These are phyloP conservation scores for Yarrowia porcina DNA, from an alignment of 805 yeast species.

Conservation along the genomic window DNA sequence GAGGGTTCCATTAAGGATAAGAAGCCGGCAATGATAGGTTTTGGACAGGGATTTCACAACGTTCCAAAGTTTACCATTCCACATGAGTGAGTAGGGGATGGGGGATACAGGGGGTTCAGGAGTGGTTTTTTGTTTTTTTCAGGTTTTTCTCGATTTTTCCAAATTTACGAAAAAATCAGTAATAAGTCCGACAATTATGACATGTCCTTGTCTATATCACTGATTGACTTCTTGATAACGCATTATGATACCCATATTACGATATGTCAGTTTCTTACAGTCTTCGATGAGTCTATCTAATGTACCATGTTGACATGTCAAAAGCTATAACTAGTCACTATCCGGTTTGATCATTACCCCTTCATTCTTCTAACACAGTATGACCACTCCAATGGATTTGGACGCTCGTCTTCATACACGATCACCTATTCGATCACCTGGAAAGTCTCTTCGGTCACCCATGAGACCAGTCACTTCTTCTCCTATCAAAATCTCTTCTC, in stretches of 20 bases:
- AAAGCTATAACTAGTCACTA: no score
- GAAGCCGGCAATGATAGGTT: neutral
- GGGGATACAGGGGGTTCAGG: neutral
- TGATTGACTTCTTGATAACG: no score
- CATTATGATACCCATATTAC: no score
- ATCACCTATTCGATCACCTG: constrained; percentile 2
- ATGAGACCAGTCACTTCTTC: constrained; percentile 1
- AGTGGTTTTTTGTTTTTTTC: neutral
- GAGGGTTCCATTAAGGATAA: neutral
- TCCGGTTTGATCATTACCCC: no score
- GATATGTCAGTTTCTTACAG: no score
- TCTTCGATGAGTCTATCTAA: no score
- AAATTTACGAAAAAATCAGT: no score
- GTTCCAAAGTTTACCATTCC: constrained; percentile 15
- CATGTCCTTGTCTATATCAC: no score
- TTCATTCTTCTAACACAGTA: neutral
- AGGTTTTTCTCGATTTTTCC: neutral
- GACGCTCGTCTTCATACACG: neutral
- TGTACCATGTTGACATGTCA: no score
- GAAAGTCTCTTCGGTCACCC: neutral
- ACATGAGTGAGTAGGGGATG: neutral
- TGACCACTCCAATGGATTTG: neutral
- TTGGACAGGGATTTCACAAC: neutral
- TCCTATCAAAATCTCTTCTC: neutral
- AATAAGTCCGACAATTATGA: no score